A percentile compares a stretch with the other conserved stretches of the same genome.
Evolutionary conservation across 2,329 filamentous ascomycete species (phyloP).

Genomic region (Stagonosporopsis vannaccii): DNA sequence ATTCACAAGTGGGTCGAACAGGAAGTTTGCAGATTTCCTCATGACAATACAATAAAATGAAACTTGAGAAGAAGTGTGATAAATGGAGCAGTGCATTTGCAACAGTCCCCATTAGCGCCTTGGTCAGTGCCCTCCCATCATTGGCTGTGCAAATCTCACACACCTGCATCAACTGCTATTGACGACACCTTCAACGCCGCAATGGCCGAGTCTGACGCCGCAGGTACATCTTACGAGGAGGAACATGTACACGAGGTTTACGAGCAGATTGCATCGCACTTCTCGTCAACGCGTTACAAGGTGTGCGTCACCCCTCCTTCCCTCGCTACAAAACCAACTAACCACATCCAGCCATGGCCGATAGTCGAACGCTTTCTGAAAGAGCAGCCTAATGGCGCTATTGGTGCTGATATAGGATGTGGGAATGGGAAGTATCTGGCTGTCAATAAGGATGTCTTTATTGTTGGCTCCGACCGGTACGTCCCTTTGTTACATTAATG

Average conservation of each 20-base stretch:
- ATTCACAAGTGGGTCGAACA: too few relatives aligned
- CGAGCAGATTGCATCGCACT: constrained; percentile 83
- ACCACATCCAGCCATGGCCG: constrained; percentile 76
- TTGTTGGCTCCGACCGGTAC: constrained; percentile 86
- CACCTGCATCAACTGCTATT: not conserved
- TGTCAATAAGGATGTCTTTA: constrained; percentile 78
- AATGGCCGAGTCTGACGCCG: constrained; percentile 32
- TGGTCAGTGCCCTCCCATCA: constrained; percentile 2
- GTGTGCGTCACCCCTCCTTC: constrained; percentile 50
- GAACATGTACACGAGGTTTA: constrained; percentile 92
- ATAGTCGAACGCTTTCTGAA: constrained; percentile 82
- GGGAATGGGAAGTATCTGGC: constrained; percentile 95
- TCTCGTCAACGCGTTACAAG: constrained; percentile 79
- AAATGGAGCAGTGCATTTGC: not conserved
- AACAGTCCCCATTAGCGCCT: constrained; percentile 1
- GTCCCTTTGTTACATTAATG: constrained; percentile 40
- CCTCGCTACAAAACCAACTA: constrained; percentile 19
- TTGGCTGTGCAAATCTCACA: constrained; percentile 18
- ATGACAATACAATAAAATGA: not conserved
- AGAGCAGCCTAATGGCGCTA: constrained; percentile 69
- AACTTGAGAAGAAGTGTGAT: not conserved
- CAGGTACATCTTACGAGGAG: constrained; percentile 74
- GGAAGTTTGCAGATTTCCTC: too few relatives aligned
- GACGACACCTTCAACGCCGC: not conserved
- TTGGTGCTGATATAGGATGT: constrained; percentile 92